Base-by-base conservation (phyloP, 208 protist genomes). In the Wallacemonas sp. region DNA sequence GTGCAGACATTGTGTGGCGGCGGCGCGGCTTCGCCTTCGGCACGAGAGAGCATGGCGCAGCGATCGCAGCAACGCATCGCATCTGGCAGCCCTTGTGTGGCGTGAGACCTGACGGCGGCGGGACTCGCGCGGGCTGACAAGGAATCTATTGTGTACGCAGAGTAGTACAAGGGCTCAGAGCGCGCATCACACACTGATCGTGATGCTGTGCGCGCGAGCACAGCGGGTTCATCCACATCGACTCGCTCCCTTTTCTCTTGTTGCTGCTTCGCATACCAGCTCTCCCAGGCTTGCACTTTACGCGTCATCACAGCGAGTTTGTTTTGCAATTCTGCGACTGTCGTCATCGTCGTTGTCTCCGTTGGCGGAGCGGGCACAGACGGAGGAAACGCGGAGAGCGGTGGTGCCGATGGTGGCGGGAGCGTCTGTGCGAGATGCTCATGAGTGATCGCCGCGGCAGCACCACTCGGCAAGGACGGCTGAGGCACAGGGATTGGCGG, bases 211-310 rank as follows among this genome's bases (percentile, higher is more conserved):
- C 14, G 19, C 8, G 54, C n/a, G n/a, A n/a, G n/a, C n/a, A n/a
- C n/a, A n/a, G n/a, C n/a, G n/a, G n/a, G n/a, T n/a, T n/a, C n/a
- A n/a, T n/a, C n/a, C n/a, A n/a, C n/a, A n/a, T n/a, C n/a, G n/a
- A n/a, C n/a, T n/a, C n/a, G n/a, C n/a, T n/a, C n/a, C n/a, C n/a
- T n/a, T n/a, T n/a, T n/a, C n/a, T n/a, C n/a, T n/a, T 45, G 31
- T 41, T 15, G 5, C 19, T 28, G 1, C 38, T 27, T 79, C 31
- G 41, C 45, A 41, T 82, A 90, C 83, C 83, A 90, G 24, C 59
- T 64, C 58, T 90, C 83, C 83, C 83, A 90, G 26, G 83, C 83
- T 30, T 74, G 54, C 61, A 90, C 39, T 44, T 90, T 90, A 1
- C 62, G 64, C 26, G 77, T 68, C 2, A 76, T 70, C 21, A 38